Percentiles rank a stretch among this genome's conserved stretches.
Conservation (phyloP, 140 eudicot genomes). For the Flaveria floridana region DNA sequence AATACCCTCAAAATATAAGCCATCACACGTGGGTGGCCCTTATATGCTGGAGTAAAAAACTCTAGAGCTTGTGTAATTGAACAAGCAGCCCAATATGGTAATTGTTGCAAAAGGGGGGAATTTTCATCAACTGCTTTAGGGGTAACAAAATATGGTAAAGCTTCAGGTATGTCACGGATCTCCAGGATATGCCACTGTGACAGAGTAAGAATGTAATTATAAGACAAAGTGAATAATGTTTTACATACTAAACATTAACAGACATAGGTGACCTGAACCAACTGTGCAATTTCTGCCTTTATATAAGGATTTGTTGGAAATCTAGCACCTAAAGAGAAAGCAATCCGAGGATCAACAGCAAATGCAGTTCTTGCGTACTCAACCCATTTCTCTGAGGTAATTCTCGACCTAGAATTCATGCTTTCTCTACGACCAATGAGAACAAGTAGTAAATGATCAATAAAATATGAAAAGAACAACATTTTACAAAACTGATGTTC, state of each 20-base stretch:
- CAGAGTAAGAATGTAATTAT: constrained; percentile 21
- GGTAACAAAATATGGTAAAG: constrained; percentile 85
- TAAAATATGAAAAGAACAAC: neutral
- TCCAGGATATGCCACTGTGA: constrained; percentile 86
- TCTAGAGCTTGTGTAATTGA: constrained; percentile 93
- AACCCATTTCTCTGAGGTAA: constrained; percentile 81
- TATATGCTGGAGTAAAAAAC: constrained; percentile 93
- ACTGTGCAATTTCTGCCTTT: constrained; percentile 71
- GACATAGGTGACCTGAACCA: constrained; percentile 68
- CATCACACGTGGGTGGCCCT: constrained; percentile 98
- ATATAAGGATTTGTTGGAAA: constrained; percentile 74
- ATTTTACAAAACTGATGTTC: constrained; percentile 6
- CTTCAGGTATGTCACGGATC: constrained; percentile 87
- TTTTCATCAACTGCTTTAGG: constrained; percentile 92
- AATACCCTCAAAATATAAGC: constrained; percentile 91
- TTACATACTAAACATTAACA: constrained; percentile 13
- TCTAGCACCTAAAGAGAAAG: constrained; percentile 75
- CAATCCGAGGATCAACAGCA: constrained; percentile 91
- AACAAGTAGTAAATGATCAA: constrained; percentile 11
- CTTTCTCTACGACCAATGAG: constrained; percentile 52
- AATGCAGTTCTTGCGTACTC: constrained; percentile 90
- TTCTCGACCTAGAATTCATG: constrained; percentile 49
- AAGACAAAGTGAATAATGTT: neutral
- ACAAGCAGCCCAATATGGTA: constrained; percentile 99
- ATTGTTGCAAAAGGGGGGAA: constrained; percentile 82